Evolutionary conservation across 2,329 filamentous ascomycete species (phyloP).

Genomic region (Talaromyces sp.): DNA sequence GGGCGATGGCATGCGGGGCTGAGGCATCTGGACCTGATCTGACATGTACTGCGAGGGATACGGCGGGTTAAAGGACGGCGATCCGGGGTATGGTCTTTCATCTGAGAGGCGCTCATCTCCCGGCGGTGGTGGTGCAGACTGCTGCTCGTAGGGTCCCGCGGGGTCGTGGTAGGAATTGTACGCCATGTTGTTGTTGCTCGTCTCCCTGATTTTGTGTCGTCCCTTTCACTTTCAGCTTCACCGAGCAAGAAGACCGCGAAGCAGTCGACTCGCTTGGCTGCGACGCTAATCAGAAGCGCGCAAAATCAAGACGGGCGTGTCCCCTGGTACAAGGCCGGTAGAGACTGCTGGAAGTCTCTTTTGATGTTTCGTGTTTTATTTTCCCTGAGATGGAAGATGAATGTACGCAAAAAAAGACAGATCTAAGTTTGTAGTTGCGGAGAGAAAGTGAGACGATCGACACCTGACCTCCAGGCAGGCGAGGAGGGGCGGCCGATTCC

Average conservation of each 20-base stretch:
- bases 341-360: not conserved
- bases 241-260: conserved; percentile 12
- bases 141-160: conserved; percentile 17
- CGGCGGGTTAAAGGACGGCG: conserved; percentile 24
- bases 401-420: not conserved
- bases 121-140: conserved; percentile 20
- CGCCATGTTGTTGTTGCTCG: not conserved
- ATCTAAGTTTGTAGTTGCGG: not conserved
- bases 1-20: conserved; percentile 27
- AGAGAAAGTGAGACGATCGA: not conserved
- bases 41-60: conserved; percentile 29
- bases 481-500: not conserved
- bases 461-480: conserved; percentile 1
- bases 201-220: not conserved
- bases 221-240: not conserved
- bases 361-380: not conserved
- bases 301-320: not conserved
- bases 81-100: conserved; percentile 1
- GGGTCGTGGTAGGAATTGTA: conserved; percentile 10
- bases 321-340: not conserved
- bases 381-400: not conserved
- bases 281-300: not conserved
- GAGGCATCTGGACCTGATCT: conserved; percentile 32
- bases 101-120: conserved; percentile 1
- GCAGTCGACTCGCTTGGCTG: conserved; percentile 9